These are phyloP conservation scores for Paspalum vaginatum DNA, from an alignment of 176 grass and related monocot species.

Conservation along the genomic window DNA sequence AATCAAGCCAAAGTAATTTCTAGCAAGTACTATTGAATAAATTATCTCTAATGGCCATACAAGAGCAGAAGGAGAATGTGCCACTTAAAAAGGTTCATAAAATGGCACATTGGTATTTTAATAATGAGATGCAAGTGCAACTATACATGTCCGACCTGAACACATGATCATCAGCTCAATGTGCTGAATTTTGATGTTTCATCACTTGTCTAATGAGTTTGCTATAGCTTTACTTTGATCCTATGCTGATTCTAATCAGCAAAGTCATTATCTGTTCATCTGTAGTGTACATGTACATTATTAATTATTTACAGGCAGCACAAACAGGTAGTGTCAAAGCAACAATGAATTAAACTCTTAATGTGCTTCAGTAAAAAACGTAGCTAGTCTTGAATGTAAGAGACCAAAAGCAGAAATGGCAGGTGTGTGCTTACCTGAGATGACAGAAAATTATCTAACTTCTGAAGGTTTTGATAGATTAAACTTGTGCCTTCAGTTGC, in stretches of 20 bases:
- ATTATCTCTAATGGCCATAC: conserved; percentile 6
- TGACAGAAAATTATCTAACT: conserved; percentile 61
- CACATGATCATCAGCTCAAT: neutral
- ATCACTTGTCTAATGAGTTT: neutral
- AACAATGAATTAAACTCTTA: neutral
- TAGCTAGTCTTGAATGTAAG: conserved; percentile 1
- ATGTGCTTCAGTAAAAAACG: neutral
- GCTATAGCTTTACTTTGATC: neutral
- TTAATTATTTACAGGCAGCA: neutral
- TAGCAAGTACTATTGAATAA: conserved; percentile 9
- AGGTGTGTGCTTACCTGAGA: conserved; percentile 53
- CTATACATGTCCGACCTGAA: neutral
- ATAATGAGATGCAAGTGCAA: conserved; percentile 26
- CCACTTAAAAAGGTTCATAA: neutral
- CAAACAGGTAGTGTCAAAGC: neutral
- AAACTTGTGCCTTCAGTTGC: conserved; percentile 62
- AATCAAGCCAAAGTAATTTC: neutral
- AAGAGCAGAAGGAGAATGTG: neutral
- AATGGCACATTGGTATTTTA: neutral
- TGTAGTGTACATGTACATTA: neutral
- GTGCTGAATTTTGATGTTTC: conserved; percentile 3
- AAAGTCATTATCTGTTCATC: neutral
- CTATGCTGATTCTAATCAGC: conserved; percentile 23
- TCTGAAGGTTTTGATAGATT: conserved; percentile 81
- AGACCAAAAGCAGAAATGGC: conserved; percentile 9